These are phyloP conservation scores for Salix brachista DNA, from an alignment of 345 rosid genomes.

Conservation along the genomic window DNA sequence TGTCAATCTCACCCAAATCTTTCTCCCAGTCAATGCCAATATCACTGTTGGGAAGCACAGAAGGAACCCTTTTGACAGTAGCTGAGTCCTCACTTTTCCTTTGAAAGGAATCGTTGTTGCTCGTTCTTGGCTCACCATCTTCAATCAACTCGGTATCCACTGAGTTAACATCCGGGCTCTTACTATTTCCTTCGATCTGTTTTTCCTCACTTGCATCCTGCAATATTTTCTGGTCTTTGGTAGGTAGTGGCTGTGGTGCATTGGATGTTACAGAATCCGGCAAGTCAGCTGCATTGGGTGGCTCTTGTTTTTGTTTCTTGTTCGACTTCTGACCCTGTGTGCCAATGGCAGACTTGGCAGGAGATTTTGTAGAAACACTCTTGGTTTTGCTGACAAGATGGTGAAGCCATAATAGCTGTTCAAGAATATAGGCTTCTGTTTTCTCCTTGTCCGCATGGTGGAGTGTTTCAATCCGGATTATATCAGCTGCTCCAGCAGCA, in stretches of 20 bases:
- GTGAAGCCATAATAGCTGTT: conserved; percentile 76
- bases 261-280: not conserved
- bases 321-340: conserved; percentile 10
- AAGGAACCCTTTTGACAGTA: conserved; percentile 37
- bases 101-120: conserved; percentile 33
- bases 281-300: conserved; percentile 4
- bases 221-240: conserved; percentile 40
- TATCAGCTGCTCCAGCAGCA: conserved; percentile 37
- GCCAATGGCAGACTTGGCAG: conserved; percentile 10
- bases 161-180: conserved; percentile 45
- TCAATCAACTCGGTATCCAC: conserved; percentile 36
- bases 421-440: conserved; percentile 76
- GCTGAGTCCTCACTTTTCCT: conserved; percentile 40
- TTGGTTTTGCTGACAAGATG: conserved; percentile 56
- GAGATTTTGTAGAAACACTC: conserved; percentile 13
- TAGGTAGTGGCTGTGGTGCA: conserved; percentile 23
- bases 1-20: conserved; percentile 53
- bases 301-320: conserved; percentile 20
- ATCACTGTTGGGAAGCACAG: conserved; percentile 40
- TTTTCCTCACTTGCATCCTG: conserved; percentile 28
- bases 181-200: conserved; percentile 30
- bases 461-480: conserved; percentile 73
- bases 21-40: conserved; percentile 50
- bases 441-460: conserved; percentile 79
- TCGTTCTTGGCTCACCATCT: conserved; percentile 48